Evolutionary conservation across 2,329 filamentous ascomycete species (phyloP).

Genomic region (Fusarium sp.): DNA sequence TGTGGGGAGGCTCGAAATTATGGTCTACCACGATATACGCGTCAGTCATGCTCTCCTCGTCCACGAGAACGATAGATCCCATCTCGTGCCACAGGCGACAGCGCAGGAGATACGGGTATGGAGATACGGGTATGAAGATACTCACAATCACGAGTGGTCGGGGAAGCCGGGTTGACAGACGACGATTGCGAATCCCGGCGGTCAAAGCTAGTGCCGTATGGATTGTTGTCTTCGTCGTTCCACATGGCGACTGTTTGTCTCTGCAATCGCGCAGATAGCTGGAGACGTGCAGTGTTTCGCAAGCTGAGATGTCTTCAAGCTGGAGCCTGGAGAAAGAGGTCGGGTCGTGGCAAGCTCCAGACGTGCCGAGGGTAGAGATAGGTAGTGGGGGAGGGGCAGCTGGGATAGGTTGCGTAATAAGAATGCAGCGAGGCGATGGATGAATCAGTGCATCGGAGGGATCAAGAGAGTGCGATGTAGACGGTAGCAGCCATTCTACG

Average conservation of each 20-base stretch:
- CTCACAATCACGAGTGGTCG: conserved; percentile 69
- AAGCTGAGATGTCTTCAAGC: conserved; percentile 15
- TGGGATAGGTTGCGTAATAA: conserved; percentile 14
- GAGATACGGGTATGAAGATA: conserved; percentile 50
- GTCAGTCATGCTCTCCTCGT: conserved; percentile 17
- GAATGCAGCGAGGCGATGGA: conserved; percentile 20
- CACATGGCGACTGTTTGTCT: conserved; percentile 73
- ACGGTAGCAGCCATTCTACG: conserved; percentile 37
- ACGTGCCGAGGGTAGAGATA: conserved; percentile 29
- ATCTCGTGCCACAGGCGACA: conserved; percentile 7
- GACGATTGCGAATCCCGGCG: conserved; percentile 84
- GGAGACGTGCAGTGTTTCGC: background rate
- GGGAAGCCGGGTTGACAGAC: conserved; percentile 74
- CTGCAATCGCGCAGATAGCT: conserved; percentile 24
- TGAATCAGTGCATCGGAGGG: background rate
- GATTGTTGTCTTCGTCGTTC: conserved; percentile 99
- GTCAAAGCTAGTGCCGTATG: conserved; percentile 91
- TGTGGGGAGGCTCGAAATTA: conserved; percentile 74
- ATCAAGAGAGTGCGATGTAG: conserved; percentile 24
- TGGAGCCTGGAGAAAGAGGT: conserved; percentile 31
- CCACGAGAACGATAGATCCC: background rate
- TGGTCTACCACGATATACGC: conserved; percentile 44
- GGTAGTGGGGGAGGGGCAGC: conserved; percentile 39
- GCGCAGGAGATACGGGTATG: conserved; percentile 3
- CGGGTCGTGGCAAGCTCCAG: conserved; percentile 36